These are phyloP conservation scores for Sordariomycetes sp. DNA, from an alignment of 2,329 filamentous ascomycete species.

Conservation along the genomic window DNA sequence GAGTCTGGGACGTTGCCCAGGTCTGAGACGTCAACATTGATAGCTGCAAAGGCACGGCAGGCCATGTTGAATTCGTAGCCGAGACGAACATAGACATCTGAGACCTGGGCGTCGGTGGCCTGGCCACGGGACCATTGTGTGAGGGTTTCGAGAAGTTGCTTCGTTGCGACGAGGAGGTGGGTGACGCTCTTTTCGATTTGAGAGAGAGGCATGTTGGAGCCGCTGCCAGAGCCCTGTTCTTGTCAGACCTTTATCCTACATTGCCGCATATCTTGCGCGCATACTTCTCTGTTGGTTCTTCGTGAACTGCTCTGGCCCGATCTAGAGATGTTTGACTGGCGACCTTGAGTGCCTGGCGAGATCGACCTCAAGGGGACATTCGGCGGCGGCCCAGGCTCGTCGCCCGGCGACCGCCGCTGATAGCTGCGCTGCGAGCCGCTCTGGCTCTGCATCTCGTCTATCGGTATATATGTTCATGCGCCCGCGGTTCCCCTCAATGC, in stretches of 20 bases:
- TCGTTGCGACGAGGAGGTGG: constrained; percentile 93
- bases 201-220: constrained; percentile 67
- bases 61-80: constrained; percentile 99
- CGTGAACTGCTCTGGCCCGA: constrained; percentile 30
- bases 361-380: constrained; percentile 47
- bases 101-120: constrained; percentile 89
- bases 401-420: constrained; percentile 22
- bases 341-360: constrained; percentile 53
- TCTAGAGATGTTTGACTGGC: constrained; percentile 59
- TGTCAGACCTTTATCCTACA: not conserved
- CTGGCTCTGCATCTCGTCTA: constrained; percentile 4
- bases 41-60: constrained; percentile 90
- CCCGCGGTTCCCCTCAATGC: too few relatives aligned
- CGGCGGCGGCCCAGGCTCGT: constrained; percentile 48
- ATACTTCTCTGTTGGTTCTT: constrained; percentile 8
- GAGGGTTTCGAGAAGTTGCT: constrained; percentile 92
- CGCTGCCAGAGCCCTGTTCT: constrained; percentile 40
- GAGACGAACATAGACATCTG: constrained; percentile 92
- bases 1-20: constrained; percentile 92
- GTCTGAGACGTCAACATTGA: constrained; percentile 91
- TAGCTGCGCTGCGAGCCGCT: constrained; percentile 1
- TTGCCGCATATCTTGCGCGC: not conserved
- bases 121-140: constrained; percentile 94
- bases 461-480: too few relatives aligned
- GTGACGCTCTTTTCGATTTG: constrained; percentile 99